Conservation (phyloP, 225 moss, liverwort and hornwort species). For the Pleurozium schreberi region DNA sequence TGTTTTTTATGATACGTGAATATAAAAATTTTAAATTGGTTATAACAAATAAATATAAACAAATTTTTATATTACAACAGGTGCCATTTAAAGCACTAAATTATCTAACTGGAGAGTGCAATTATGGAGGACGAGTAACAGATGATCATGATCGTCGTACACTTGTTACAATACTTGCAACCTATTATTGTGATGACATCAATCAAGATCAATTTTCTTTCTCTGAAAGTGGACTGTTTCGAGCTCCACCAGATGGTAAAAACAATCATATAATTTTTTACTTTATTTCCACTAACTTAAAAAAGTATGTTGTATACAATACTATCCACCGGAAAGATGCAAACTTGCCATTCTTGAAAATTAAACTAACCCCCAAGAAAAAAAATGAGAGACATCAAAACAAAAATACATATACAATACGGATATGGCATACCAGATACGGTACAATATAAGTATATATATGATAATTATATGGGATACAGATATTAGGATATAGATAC, state of each 20-base stretch:
- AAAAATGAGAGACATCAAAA: too few species aligned
- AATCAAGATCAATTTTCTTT: slow-evolving; percentile 48
- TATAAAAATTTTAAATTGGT: background rate
- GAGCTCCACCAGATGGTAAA: slow-evolving; percentile 67
- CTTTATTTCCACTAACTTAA: background rate
- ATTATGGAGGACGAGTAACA: slow-evolving; percentile 87
- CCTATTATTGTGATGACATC: slow-evolving; percentile 46
- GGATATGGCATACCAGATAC: too few species aligned
- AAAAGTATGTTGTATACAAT: too few species aligned
- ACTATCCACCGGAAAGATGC: too few species aligned
- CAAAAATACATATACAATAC: too few species aligned
- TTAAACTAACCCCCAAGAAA: too few species aligned
- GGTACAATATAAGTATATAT: too few species aligned
- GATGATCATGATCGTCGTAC: slow-evolving; percentile 89
- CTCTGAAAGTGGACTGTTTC: slow-evolving; percentile 64
- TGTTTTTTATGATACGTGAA: background rate
- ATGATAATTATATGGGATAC: too few species aligned
- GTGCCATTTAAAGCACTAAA: slow-evolving; percentile 78
- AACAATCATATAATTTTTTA: too few species aligned
- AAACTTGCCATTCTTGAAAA: too few species aligned
- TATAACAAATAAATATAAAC: background rate
- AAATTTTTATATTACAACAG: background rate
- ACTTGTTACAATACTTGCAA: slow-evolving; percentile 61
- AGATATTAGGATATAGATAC: too few species aligned
- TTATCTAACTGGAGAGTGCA: slow-evolving; percentile 81